Conservation (phyloP, 2,329 filamentous ascomycete genomes). For the Sporothrix euskadiensis region DNA sequence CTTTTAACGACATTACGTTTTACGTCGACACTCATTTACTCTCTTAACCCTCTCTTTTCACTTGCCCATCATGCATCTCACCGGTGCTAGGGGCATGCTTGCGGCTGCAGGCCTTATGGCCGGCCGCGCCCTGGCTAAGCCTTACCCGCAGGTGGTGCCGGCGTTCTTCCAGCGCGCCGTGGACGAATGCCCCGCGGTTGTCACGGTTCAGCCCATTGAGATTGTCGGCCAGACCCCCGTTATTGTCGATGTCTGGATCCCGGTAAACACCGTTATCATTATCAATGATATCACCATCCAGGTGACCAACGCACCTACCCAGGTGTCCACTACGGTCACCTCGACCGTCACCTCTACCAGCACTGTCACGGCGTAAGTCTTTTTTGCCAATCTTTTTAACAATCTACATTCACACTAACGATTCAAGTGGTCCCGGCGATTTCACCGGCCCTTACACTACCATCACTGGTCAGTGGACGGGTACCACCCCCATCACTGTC, state of each 20-base stretch:
- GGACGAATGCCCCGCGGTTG: slow-evolving; percentile 27
- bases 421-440: neutral
- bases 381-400: too few species aligned
- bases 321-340: slow-evolving; percentile 28
- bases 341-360: slow-evolving; percentile 27
- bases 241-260: slow-evolving; percentile 23
- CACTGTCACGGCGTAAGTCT: slow-evolving; percentile 28
- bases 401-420: neutral
- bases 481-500: slow-evolving; percentile 27
- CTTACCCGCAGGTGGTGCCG: neutral
- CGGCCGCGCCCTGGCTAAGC: slow-evolving; percentile 18
- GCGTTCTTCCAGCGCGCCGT: slow-evolving; percentile 7
- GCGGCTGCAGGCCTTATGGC: slow-evolving; percentile 24
- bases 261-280: slow-evolving; percentile 30
- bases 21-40: neutral
- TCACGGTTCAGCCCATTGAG: slow-evolving; percentile 31
- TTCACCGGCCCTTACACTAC: slow-evolving; percentile 33
- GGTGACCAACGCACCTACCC: slow-evolving; percentile 31
- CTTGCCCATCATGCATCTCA: slow-evolving; percentile 21
- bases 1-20: neutral
- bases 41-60: neutral
- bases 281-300: slow-evolving; percentile 28
- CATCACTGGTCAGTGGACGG: slow-evolving; percentile 31
- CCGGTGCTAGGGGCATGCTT: slow-evolving; percentile 2
- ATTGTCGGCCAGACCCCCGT: slow-evolving; percentile 27